Conservation (phyloP, 2,329 filamentous ascomycete species). For the Cercospora sesami region DNA sequence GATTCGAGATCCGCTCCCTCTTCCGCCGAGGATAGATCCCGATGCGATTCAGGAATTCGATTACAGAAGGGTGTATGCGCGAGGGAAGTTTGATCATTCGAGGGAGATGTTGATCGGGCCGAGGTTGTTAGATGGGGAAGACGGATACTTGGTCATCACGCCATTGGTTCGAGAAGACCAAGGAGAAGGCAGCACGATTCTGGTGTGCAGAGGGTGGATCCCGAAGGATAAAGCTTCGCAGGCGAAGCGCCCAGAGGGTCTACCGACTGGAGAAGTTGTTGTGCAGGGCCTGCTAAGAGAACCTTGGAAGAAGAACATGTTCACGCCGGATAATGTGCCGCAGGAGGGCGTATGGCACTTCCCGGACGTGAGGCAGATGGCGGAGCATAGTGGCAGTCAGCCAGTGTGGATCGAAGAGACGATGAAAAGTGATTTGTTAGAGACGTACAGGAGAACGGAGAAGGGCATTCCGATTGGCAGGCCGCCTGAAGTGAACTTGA, state of each 20-base stretch:
- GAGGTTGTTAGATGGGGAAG: conserved; percentile 80
- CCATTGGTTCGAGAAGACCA: conserved; percentile 72
- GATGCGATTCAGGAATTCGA: conserved; percentile 85
- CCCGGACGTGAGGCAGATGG: conserved; percentile 91
- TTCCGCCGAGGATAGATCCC: conserved; percentile 81
- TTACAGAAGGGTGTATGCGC: conserved; percentile 77
- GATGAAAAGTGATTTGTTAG: conserved; percentile 80
- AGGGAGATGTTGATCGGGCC: conserved; percentile 96
- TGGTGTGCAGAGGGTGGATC: conserved; percentile 93
- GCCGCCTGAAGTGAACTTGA: conserved; percentile 82
- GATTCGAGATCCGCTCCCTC: conserved; percentile 76
- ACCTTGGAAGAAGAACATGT: conserved; percentile 97
- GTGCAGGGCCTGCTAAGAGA: conserved; percentile 83
- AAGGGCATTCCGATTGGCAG: conserved; percentile 88
- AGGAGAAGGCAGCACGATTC: conserved; percentile 57
- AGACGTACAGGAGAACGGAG: conserved; percentile 70
- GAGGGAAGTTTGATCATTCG: conserved; percentile 76
- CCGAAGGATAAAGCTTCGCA: conserved; percentile 70
- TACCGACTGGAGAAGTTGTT: conserved; percentile 70
- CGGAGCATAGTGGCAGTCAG: conserved; percentile 74
- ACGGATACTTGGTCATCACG: conserved; percentile 89
- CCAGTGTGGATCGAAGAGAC: conserved; percentile 95
- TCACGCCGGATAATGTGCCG: conserved; percentile 87
- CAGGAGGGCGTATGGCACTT: conserved; percentile 89
- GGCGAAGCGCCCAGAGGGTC: conserved; percentile 59